phyloP scores from a whole-genome alignment of 2,329 filamentous ascomycete species.

The Gliomastix tumulicola region DNA sequence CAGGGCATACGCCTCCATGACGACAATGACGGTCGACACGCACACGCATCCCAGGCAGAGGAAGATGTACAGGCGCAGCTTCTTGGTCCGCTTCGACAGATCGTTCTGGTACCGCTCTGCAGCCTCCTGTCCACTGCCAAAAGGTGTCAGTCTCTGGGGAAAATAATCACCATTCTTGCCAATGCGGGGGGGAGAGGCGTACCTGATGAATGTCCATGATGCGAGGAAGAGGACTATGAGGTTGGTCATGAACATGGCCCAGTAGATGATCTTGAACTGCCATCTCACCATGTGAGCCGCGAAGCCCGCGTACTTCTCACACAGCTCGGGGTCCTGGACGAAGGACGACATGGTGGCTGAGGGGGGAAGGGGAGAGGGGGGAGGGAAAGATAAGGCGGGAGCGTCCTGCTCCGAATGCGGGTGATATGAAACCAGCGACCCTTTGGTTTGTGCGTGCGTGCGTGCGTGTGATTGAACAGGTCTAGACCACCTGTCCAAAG shows the following conservation, averaged over 20 bases:
- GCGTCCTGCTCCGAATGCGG: no score
- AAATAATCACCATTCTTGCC: no score
- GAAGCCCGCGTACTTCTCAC: conserved; percentile 33
- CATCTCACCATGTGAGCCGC: conserved; percentile 30
- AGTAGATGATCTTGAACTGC: conserved; percentile 39
- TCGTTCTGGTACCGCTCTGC: conserved; percentile 27
- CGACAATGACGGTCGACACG: conserved; percentile 33
- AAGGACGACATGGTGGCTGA: conserved; percentile 3
- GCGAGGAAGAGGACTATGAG: conserved; percentile 34
- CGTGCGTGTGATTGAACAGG: no score
- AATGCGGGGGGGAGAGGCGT: conserved; percentile 8
- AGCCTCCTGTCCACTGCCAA: conserved; percentile 22
- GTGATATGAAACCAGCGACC: no score
- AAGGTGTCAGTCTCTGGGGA: not conserved
- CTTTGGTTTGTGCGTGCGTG: no score
- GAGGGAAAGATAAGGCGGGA: no score
- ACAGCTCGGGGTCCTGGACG: conserved; percentile 19
- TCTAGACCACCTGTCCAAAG: no score
- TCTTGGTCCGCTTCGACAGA: conserved; percentile 20
- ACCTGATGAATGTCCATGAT: conserved; percentile 33
- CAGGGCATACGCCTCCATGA: conserved; percentile 48
- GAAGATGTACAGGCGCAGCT: conserved; percentile 32
- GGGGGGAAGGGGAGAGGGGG: no score
- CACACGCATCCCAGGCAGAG: conserved; percentile 36
- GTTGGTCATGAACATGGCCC: conserved; percentile 35